These are phyloP conservation scores for Iris pallida DNA, from an alignment of 116 monocot species.

Conservation along the genomic window DNA sequence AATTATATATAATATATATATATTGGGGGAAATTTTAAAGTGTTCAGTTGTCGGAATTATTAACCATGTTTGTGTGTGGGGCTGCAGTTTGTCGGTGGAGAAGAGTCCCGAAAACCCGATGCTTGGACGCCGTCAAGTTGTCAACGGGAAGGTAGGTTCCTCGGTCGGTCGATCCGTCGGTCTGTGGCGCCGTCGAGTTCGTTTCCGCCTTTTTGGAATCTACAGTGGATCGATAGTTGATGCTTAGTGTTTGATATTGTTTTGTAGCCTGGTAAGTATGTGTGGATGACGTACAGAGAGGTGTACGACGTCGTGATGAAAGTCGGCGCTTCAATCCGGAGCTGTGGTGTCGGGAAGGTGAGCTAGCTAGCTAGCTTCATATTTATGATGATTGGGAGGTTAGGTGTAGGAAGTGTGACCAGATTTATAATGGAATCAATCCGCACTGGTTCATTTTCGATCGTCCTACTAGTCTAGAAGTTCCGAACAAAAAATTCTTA, in stretches of 20 bases:
- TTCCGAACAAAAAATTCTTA: too few species aligned
- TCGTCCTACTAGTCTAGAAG: too few species aligned
- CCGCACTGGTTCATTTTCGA: too few species aligned
- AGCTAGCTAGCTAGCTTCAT: background rate
- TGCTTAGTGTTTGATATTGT: background rate
- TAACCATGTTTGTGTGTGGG: too few species aligned
- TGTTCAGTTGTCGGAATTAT: too few species aligned
- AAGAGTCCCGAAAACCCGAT: slow-evolving; percentile 55
- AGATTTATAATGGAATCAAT: too few species aligned
- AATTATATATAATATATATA: too few species aligned
- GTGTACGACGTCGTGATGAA: slow-evolving; percentile 70
- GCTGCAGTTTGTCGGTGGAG: slow-evolving; percentile 51
- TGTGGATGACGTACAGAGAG: slow-evolving; percentile 70
- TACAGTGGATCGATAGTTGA: background rate
- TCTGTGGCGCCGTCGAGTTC: background rate
- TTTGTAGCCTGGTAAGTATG: slow-evolving; percentile 62
- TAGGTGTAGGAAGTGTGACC: too few species aligned
- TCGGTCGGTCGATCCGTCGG: too few species aligned
- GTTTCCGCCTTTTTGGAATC: background rate
- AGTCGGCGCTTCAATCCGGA: slow-evolving; percentile 62
- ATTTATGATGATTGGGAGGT: background rate
- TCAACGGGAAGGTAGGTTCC: slow-evolving; percentile 69
- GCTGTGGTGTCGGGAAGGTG: slow-evolving; percentile 54
- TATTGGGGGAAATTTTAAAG: too few species aligned
- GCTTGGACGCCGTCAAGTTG: slow-evolving; percentile 63